phyloP scores from a whole-genome alignment of 2,329 filamentous ascomycete species.

The Ampelomyces quisqualis region DNA sequence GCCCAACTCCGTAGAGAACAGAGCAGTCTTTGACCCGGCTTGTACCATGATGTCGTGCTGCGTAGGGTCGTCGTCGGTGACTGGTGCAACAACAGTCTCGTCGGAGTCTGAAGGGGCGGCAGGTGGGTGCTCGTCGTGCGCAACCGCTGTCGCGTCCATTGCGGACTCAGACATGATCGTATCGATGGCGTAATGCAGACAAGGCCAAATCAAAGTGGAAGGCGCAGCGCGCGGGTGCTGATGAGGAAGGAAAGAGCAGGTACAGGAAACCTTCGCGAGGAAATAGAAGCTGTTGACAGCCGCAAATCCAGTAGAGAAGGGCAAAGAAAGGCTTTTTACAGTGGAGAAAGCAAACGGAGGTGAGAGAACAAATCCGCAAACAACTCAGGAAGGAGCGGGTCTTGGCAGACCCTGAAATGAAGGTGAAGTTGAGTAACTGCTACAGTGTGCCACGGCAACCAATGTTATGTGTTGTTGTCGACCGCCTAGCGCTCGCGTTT shows the following conservation, averaged over 20 bases:
- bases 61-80: constrained; percentile 2
- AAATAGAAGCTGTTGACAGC: constrained; percentile 4
- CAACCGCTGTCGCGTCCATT: neutral
- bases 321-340: neutral
- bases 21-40: neutral
- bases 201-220: constrained; percentile 4
- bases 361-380: constrained; percentile 1
- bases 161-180: neutral
- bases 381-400: too few relatives aligned
- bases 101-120: constrained; percentile 9
- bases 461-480: too few relatives aligned
- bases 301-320: constrained; percentile 5
- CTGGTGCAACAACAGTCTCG: constrained; percentile 8
- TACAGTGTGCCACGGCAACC: too few relatives aligned
- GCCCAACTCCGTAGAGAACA: constrained; percentile 13
- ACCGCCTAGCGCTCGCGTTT: too few relatives aligned
- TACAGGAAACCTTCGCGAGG: constrained; percentile 1
- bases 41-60: neutral
- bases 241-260: neutral
- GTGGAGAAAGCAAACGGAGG: neutral
- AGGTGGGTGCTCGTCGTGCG: constrained; percentile 1
- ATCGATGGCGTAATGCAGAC: too few relatives aligned
- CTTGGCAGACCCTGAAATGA: too few relatives aligned
- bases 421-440: too few relatives aligned
- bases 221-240: neutral